A percentile compares a stretch with the other conserved stretches of the same genome.
phyloP scores from a whole-genome alignment of 139 green algal species.

The Picochlorum sp. region DNA sequence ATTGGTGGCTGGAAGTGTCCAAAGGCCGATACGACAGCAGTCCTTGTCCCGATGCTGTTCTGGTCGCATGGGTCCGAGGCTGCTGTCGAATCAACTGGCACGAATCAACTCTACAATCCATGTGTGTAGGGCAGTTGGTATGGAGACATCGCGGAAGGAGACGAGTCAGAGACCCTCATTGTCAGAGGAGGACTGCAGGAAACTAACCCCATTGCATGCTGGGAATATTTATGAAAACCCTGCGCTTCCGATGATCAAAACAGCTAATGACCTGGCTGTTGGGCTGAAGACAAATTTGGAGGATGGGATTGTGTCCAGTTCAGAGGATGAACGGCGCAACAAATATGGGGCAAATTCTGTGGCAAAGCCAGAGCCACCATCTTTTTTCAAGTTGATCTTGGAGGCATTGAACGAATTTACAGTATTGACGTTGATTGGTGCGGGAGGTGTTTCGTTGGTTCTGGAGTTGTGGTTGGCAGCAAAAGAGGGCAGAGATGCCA shows the following conservation, averaged over 20 bases:
- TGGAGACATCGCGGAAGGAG: neutral
- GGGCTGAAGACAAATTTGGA: neutral
- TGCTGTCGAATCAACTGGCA: too few relatives aligned
- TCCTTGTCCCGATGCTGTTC: too few relatives aligned
- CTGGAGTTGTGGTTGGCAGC: constrained; percentile 26
- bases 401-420: constrained; percentile 41
- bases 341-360: neutral
- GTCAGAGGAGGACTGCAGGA: neutral
- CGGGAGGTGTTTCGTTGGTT: constrained; percentile 42
- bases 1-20: too few relatives aligned
- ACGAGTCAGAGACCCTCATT: neutral
- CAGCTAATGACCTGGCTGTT: neutral
- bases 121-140: neutral
- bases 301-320: neutral
- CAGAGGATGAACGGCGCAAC: neutral
- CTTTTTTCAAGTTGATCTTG: constrained; percentile 3
- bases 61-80: too few relatives aligned
- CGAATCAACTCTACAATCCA: too few relatives aligned
- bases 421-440: constrained; percentile 47
- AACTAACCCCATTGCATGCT: neutral
- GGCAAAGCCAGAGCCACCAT: neutral
- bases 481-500: constrained; percentile 4
- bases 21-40: too few relatives aligned
- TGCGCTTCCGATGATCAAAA: neutral
- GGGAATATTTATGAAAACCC: neutral